phyloP scores from a whole-genome alignment of 768 basidiomycete genomes.

The Psilocybe azurescens region DNA sequence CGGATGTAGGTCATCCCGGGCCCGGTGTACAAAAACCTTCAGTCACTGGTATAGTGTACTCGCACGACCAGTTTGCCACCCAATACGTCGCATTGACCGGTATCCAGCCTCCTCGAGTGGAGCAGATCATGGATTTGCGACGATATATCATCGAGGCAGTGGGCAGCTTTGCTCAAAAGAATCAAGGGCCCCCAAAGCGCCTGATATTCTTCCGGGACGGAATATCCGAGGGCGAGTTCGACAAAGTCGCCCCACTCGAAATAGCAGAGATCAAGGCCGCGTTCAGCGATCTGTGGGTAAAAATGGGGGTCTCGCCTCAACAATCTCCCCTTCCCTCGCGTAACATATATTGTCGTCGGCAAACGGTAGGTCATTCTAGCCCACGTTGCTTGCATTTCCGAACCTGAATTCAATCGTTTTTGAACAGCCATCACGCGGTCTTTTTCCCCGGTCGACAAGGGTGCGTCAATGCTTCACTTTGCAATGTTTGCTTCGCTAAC shows the following conservation, averaged over 20 bases:
- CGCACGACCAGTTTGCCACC: slow-evolving; percentile 8
- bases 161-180: slow-evolving; percentile 1
- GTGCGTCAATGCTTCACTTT: neutral
- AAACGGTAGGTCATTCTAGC: slow-evolving; percentile 7
- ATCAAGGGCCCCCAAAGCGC: neutral
- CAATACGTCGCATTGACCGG: slow-evolving; percentile 14
- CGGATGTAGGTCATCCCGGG: slow-evolving; percentile 16
- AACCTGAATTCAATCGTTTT: neutral
- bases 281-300: neutral
- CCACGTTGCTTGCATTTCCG: neutral
- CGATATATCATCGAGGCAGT: slow-evolving; percentile 3
- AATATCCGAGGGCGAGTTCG: slow-evolving; percentile 17
- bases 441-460: slow-evolving; percentile 11
- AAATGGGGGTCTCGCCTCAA: neutral
- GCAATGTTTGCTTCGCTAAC: neutral
- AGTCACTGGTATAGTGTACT: slow-evolving; percentile 11
- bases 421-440: slow-evolving; percentile 14
- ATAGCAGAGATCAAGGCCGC: slow-evolving; percentile 9
- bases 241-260: slow-evolving; percentile 1
- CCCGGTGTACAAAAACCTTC: slow-evolving; percentile 18
- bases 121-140: slow-evolving; percentile 6
- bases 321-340: neutral
- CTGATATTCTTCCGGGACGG: slow-evolving; percentile 17
- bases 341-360: slow-evolving; percentile 13
- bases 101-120: slow-evolving; percentile 10